Evolutionary conservation across 202 grass and related monocot genomes (phyloP).

Genomic region (Panicum hallii): DNA sequence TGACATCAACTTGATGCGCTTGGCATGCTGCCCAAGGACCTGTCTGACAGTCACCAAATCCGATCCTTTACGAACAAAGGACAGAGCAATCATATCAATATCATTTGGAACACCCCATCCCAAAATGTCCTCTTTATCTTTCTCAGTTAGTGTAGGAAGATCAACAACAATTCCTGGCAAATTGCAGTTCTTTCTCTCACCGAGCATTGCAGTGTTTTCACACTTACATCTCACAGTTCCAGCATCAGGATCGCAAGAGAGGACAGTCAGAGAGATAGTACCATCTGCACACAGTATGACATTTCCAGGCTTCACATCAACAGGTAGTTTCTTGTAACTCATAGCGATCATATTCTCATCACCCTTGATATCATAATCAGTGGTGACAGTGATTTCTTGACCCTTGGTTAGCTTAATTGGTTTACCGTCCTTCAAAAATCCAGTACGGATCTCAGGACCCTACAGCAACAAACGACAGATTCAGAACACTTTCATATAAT

Average conservation of each 20-base stretch:
- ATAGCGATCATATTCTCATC: slow-evolving; percentile 83
- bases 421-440: slow-evolving; percentile 90
- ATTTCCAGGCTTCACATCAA: slow-evolving; percentile 89
- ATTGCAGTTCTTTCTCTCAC: slow-evolving; percentile 97
- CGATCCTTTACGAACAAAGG: slow-evolving; percentile 93
- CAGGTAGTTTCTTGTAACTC: slow-evolving; percentile 97
- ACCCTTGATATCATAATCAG: slow-evolving; percentile 90
- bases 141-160: slow-evolving; percentile 87
- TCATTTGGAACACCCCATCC: slow-evolving; percentile 91
- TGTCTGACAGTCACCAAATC: slow-evolving; percentile 83
- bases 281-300: slow-evolving; percentile 90
- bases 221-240: slow-evolving; percentile 92
- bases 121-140: slow-evolving; percentile 91
- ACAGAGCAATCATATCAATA: slow-evolving; percentile 93
- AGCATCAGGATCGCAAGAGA: slow-evolving; percentile 79
- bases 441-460: slow-evolving; percentile 97
- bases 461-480: slow-evolving; percentile 37
- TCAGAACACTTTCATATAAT: slow-evolving; percentile 14
- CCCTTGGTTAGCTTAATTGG: slow-evolving; percentile 86
- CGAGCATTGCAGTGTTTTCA: slow-evolving; percentile 85
- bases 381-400: slow-evolving; percentile 83
- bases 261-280: slow-evolving; percentile 79
- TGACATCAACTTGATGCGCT: slow-evolving; percentile 91
- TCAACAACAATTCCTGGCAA: slow-evolving; percentile 92
- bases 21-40: slow-evolving; percentile 81